These are phyloP conservation scores for Jacaranda mimosifolia DNA, from an alignment of 257 asterid species.

Conservation along the genomic window DNA sequence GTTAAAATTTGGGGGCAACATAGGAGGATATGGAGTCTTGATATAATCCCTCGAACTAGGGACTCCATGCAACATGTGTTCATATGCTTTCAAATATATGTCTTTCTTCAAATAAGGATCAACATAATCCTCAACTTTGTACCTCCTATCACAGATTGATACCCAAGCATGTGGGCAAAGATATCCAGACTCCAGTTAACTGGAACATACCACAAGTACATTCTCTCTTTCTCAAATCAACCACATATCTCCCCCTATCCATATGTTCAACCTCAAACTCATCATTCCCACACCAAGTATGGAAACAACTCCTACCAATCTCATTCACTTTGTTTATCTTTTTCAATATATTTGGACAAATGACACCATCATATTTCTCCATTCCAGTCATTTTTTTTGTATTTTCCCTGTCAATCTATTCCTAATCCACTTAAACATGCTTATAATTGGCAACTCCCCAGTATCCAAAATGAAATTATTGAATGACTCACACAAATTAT, in stretches of 20 bases:
- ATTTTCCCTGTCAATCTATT: neutral
- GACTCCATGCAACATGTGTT: neutral
- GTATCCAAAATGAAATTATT: neutral
- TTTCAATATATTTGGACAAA: neutral
- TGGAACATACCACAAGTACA: neutral
- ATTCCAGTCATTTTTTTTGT: neutral
- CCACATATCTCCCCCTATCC: neutral
- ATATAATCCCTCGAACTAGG: neutral
- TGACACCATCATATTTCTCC: neutral
- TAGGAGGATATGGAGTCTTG: neutral
- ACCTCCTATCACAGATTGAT: neutral
- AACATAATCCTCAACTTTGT: neutral
- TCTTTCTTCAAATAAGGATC: neutral
- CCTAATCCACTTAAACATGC: neutral
- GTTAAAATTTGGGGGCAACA: neutral
- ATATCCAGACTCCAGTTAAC: neutral
- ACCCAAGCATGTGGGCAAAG: neutral
- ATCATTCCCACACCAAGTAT: neutral
- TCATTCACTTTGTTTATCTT: neutral
- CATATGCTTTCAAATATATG: neutral
- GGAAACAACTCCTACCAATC: neutral
- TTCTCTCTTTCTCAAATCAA: neutral
- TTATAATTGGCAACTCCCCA: neutral
- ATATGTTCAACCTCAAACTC: neutral
- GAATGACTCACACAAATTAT: slow-evolving; percentile 1